Evolutionary conservation across 2,329 filamentous ascomycete species (phyloP), one percentile per base, ranked within the genome.

Genomic region (Gaeumannomyces sp.): DNA sequence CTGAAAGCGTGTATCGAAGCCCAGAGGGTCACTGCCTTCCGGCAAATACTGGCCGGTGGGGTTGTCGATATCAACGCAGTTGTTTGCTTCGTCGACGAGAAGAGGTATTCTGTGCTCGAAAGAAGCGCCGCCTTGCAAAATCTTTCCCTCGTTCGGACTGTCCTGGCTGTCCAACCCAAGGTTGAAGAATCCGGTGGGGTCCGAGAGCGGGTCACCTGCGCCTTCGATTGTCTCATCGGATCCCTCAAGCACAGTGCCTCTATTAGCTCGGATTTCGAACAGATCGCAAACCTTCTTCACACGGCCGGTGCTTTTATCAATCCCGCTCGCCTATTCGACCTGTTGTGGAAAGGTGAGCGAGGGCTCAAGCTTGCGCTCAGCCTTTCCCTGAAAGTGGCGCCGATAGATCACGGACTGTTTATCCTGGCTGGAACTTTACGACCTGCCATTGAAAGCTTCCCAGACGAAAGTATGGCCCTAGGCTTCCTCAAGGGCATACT

Each of bases 291-390:
- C 27, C 56, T 28, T 13, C 56, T 28, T 27, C n/a, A 58, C 8
- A 13, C 4, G n/a, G 56, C 56, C n/a, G n/a, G n/a, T 19, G n/a
- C n/a, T 7, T 58, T 27, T 13, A 25, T 25, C 4, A 0, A 4
- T 3, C n/a, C 56, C 3, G 4, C 2, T n/a, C n/a, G 3, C 56
- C n/a, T 58, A 1, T 58, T 2, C 56, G 0, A 4, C 11, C 27
- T 28, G 8, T 16, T 19, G 16, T 1, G 0, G 19, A 1, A 28
- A 7, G 16, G 6, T 1, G 16, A 58, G 11, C 0, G 5, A 8
- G n/a, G n/a, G n/a, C 2, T 27, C n/a, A 28, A 27, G 7, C 56
- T 58, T 13, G 56, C n/a, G n/a, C n/a, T 25, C 3, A 27, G n/a
- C 16, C 27, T 58, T 5, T 10, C 27, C n/a, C 4, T 3, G 11